Percentiles rank a stretch among this genome's conserved stretches.
These are phyloP conservation scores for Ophiostoma australiae DNA, from an alignment of 2,329 filamentous ascomycete genomes.

Conservation along the genomic window DNA sequence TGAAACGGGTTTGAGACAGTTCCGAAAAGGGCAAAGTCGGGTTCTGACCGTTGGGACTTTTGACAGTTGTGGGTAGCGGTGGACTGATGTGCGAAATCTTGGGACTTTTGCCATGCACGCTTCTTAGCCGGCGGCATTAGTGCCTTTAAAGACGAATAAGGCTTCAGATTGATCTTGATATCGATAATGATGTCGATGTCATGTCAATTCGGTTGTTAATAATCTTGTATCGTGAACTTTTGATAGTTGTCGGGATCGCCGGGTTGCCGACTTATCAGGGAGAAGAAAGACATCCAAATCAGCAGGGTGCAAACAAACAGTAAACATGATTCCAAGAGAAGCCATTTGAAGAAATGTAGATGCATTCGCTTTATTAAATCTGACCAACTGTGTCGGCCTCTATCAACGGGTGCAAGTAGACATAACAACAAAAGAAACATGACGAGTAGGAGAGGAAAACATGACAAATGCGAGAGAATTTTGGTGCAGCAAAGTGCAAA, in stretches of 20 bases:
- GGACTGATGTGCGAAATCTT: not conserved
- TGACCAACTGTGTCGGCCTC: not conserved
- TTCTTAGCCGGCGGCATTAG: not conserved
- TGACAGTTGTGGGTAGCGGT: not conserved
- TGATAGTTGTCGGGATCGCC: not conserved
- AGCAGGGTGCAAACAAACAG: not conserved
- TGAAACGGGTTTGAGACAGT: slow-evolving; percentile 16
- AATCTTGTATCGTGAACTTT: not conserved
- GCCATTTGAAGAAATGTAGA: not conserved
- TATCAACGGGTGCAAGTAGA: slow-evolving; percentile 8
- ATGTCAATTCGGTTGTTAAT: not conserved
- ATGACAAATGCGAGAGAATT: slow-evolving; percentile 8
- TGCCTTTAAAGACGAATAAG: not conserved
- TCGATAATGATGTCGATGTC: not conserved
- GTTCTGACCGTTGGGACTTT: not conserved
- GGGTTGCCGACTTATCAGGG: not conserved
- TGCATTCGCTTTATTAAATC: slow-evolving; percentile 3
- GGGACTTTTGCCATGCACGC: slow-evolving; percentile 1
- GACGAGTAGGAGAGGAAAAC: not conserved
- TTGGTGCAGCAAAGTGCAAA: slow-evolving; percentile 12
- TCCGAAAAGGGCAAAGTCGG: not conserved
- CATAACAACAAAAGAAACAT: slow-evolving; percentile 3
- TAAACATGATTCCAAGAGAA: not conserved
- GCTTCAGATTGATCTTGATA: not conserved
- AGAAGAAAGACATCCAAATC: not conserved